Percentiles rank a stretch among this genome's conserved stretches.
phyloP scores from a whole-genome alignment of 805 yeast genomes.

The Ogataea zsoltii region DNA sequence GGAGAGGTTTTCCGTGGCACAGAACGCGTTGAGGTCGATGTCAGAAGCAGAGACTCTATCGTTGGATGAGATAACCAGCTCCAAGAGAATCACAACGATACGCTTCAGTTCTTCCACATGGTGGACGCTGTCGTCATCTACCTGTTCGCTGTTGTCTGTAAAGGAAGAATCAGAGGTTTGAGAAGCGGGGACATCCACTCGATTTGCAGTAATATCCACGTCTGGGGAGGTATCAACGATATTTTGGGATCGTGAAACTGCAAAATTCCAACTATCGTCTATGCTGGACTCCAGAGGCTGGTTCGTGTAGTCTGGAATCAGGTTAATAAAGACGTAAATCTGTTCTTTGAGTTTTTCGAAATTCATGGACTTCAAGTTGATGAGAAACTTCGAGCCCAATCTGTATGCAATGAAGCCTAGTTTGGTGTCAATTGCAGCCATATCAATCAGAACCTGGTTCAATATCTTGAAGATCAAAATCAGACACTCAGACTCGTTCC shows the following conservation, averaged over 20 bases:
- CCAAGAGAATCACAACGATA: conserved; percentile 18
- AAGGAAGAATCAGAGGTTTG: conserved; percentile 1
- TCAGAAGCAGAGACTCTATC: conserved; percentile 11
- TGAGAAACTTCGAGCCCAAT: conserved; percentile 39
- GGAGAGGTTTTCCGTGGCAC: conserved; percentile 4
- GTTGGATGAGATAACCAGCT: conserved; percentile 13
- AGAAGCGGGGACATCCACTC: conserved; percentile 5
- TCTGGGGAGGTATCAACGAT: conserved; percentile 1
- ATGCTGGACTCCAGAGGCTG: conserved; percentile 27
- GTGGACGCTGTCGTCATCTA: background rate
- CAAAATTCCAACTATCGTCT: conserved; percentile 3
- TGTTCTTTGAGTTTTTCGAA: conserved; percentile 45
- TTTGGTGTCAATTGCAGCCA: conserved; percentile 41
- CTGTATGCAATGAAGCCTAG: conserved; percentile 40
- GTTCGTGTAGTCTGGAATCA: conserved; percentile 43
- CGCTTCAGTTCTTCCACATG: conserved; percentile 11
- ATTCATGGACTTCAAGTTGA: conserved; percentile 40
- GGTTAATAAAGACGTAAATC: conserved; percentile 44
- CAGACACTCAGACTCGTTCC: conserved; percentile 28
- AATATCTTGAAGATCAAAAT: conserved; percentile 42
- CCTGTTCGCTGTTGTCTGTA: background rate
- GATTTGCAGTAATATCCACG: background rate
- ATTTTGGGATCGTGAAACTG: background rate
- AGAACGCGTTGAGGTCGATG: conserved; percentile 16
- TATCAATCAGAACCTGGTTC: conserved; percentile 45